phyloP scores from a whole-genome alignment of 2,329 filamentous ascomycete species.

The Fusarium verticillioides region DNA sequence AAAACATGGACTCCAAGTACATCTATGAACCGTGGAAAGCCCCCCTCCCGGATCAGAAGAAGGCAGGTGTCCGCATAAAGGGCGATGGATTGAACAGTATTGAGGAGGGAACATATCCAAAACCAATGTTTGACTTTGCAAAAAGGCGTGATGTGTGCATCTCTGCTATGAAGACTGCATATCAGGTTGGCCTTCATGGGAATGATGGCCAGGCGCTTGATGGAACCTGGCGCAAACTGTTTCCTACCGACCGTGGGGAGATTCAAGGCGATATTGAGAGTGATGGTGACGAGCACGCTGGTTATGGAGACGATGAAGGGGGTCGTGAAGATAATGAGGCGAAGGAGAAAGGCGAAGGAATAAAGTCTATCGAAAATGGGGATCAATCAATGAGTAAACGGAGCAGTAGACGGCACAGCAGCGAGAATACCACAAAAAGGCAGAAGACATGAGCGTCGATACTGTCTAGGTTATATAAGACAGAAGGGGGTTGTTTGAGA shows the following conservation, averaged over 20 bases:
- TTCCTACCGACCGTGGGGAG: slow-evolving; percentile 54
- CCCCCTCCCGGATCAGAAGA: slow-evolving; percentile 73
- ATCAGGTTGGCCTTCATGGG: slow-evolving; percentile 72
- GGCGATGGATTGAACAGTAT: slow-evolving; percentile 60
- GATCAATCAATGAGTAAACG: slow-evolving; percentile 38
- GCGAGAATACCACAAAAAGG: slow-evolving; percentile 41
- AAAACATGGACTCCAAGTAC: slow-evolving; percentile 70
- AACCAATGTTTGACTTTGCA: slow-evolving; percentile 81
- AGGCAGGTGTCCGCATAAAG: slow-evolving; percentile 71
- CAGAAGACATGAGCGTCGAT: slow-evolving; percentile 31
- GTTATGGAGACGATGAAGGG: slow-evolving; percentile 41
- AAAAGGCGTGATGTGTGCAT: slow-evolving; percentile 72
- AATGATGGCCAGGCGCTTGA: slow-evolving; percentile 70
- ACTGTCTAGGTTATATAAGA: not conserved
- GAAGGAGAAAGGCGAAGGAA: slow-evolving; percentile 24
- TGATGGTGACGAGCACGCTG: slow-evolving; percentile 50
- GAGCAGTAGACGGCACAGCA: slow-evolving; percentile 21
- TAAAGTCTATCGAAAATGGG: slow-evolving; percentile 10
- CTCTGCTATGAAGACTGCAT: slow-evolving; percentile 76
- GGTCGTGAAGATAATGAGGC: slow-evolving; percentile 42
- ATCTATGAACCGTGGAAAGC: slow-evolving; percentile 87
- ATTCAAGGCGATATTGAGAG: slow-evolving; percentile 53
- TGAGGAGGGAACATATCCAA: slow-evolving; percentile 69
- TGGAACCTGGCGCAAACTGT: slow-evolving; percentile 65
- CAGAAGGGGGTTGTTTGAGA: not conserved